Percentiles rank a stretch among this genome's conserved stretches.
Conservation (phyloP, 1,284 basidiomycete species). For the Marasmius sp. region DNA sequence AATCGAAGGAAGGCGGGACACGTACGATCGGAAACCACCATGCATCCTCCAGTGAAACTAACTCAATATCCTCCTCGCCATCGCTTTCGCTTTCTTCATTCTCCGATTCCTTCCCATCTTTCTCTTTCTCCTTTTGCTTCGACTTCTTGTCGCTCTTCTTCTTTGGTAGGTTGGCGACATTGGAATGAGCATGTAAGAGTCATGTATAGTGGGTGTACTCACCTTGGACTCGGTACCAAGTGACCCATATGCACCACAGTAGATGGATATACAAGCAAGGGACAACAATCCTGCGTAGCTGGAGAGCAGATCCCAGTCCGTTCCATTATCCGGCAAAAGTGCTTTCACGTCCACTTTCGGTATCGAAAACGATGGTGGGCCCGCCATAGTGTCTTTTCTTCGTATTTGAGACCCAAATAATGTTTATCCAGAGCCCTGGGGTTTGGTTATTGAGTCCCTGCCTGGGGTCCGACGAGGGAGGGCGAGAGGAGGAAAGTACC, state of each 20-base stretch:
- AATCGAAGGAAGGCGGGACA: slow-evolving; percentile 4
- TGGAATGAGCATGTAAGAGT: background rate
- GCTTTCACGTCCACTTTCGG: background rate
- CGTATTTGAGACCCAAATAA: too few relatives aligned
- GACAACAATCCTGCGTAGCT: slow-evolving; percentile 67
- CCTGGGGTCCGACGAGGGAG: background rate
- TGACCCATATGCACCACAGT: slow-evolving; percentile 66
- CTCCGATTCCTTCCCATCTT: slow-evolving; percentile 10
- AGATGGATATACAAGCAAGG: slow-evolving; percentile 63
- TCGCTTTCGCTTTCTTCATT: slow-evolving; percentile 46
- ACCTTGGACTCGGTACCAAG: slow-evolving; percentile 39
- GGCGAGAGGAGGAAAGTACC: background rate
- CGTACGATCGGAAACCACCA: slow-evolving; percentile 76
- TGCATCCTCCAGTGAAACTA: slow-evolving; percentile 65
- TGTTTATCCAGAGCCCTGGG: too few relatives aligned
- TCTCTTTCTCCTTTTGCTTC: slow-evolving; percentile 20
- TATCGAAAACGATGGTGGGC: background rate
- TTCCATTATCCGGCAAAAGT: background rate
- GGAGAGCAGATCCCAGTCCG: slow-evolving; percentile 58
- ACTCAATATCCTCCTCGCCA: slow-evolving; percentile 45
- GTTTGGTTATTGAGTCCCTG: background rate
- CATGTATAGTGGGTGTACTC: slow-evolving; percentile 22
- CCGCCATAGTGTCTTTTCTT: background rate
- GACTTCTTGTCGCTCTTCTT: slow-evolving; percentile 18
- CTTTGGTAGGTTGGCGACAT: background rate